phyloP scores from a whole-genome alignment of 192 early-diverging fungal genomes.

The Linnemannia schmuckeri region DNA sequence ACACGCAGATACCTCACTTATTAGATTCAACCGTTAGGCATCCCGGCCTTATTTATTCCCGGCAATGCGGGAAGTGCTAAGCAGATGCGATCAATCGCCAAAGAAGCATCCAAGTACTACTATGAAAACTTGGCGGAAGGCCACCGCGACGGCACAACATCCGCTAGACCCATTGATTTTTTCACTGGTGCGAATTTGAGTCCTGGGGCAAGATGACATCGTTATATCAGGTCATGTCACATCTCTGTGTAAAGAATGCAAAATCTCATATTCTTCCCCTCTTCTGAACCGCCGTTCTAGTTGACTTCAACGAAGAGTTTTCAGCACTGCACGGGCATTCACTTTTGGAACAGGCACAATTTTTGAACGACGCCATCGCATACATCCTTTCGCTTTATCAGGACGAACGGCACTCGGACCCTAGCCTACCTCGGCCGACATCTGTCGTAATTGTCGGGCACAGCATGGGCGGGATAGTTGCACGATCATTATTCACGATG shows the following conservation, averaged over 20 bases:
- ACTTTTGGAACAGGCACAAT: constrained; percentile 88
- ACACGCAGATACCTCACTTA: not conserved
- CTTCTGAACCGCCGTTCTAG: constrained; percentile 54
- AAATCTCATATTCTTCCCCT: not conserved
- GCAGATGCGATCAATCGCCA: constrained; percentile 89
- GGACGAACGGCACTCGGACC: constrained; percentile 57
- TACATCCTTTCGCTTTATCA: constrained; percentile 84
- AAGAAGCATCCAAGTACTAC: constrained; percentile 75
- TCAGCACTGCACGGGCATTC: constrained; percentile 90
- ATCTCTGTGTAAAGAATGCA: not conserved
- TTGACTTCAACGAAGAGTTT: constrained; percentile 92
- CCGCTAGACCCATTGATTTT: constrained; percentile 65
- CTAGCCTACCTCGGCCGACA: constrained; percentile 63
- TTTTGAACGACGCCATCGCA: constrained; percentile 84
- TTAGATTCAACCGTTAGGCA: constrained; percentile 70
- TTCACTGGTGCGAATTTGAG: constrained; percentile 61
- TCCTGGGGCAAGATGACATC: not conserved
- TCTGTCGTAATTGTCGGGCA: constrained; percentile 90
- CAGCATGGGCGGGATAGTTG: constrained; percentile 97
- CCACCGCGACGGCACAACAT: constrained; percentile 34
- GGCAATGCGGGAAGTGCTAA: constrained; percentile 96
- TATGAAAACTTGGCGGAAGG: constrained; percentile 61
- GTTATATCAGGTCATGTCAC: not conserved
- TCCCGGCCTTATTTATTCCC: constrained; percentile 95
- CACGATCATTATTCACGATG: constrained; percentile 81